Percentiles rank a stretch among this genome's conserved stretches.
These are phyloP conservation scores for Phytopythium litorale DNA, from an alignment of 352 stramenopile species.

Conservation along the genomic window DNA sequence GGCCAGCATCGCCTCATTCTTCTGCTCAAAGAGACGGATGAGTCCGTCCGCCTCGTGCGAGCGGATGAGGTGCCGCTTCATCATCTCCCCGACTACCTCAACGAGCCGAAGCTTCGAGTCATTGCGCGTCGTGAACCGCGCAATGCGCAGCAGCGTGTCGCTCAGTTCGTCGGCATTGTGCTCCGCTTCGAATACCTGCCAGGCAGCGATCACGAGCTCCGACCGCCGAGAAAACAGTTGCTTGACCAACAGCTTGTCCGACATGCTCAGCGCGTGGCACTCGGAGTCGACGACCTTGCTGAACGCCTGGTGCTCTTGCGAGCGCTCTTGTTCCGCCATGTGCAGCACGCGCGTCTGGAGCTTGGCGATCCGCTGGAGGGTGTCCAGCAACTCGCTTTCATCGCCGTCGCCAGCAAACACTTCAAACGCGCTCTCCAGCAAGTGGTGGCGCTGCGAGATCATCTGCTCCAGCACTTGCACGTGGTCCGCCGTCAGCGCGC, in stretches of 20 bases:
- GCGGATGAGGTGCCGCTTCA: constrained; percentile 39
- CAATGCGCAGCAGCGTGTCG: constrained; percentile 49
- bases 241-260: constrained; percentile 39
- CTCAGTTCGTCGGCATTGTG: constrained; percentile 40
- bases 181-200: constrained; percentile 44
- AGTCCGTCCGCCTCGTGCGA: constrained; percentile 58
- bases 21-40: constrained; percentile 53
- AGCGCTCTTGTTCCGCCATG: constrained; percentile 24
- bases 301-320: constrained; percentile 21
- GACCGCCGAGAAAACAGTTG: constrained; percentile 40
- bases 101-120: constrained; percentile 46
- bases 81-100: constrained; percentile 69
- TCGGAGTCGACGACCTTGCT: constrained; percentile 29
- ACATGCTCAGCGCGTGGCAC: constrained; percentile 23
- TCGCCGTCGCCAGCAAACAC: constrained; percentile 56
- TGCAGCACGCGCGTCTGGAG: constrained; percentile 52
- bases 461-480: constrained; percentile 38
- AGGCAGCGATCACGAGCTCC: constrained; percentile 46
- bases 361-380: constrained; percentile 63
- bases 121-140: constrained; percentile 44
- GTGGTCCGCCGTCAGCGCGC: constrained; percentile 26
- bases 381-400: constrained; percentile 65
- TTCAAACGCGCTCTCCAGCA: constrained; percentile 71
- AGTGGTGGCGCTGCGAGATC: constrained; percentile 47
- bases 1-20: constrained; percentile 70